A percentile compares a stretch with the other conserved stretches of the same genome.
phyloP scores from a whole-genome alignment of 2,329 filamentous ascomycete genomes.

The Pseudogymnoascus sp. region DNA sequence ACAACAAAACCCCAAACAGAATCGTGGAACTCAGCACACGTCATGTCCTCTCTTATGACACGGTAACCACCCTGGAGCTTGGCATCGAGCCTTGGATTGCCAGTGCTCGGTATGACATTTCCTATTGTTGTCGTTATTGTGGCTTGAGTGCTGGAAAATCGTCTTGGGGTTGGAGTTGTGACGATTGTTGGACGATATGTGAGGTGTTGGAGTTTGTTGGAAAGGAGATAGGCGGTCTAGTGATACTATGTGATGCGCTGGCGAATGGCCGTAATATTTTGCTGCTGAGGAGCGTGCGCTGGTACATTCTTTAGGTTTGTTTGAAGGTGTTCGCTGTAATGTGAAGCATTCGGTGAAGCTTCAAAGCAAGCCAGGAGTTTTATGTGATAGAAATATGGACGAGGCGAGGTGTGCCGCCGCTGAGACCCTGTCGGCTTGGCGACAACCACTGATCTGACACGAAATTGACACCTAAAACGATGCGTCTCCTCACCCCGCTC shows the following conservation, averaged over 20 bases:
- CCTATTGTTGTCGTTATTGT: neutral
- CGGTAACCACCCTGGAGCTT: neutral
- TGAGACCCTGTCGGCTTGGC: neutral
- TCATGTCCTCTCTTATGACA: constrained; percentile 1
- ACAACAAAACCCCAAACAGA: neutral
- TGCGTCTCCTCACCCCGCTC: too few relatives aligned
- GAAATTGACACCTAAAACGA: too few relatives aligned
- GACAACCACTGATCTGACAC: neutral
- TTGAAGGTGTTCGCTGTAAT: neutral
- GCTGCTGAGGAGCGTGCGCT: neutral
- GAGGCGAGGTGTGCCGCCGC: neutral
- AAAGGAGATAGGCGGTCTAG: neutral
- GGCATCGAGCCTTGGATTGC: neutral
- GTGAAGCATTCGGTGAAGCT: neutral
- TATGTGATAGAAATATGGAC: neutral
- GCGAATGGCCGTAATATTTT: neutral
- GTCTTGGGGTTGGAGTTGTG: neutral
- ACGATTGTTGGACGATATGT: neutral
- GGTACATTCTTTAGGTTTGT: neutral
- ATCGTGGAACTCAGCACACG: neutral
- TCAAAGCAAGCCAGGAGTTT: neutral
- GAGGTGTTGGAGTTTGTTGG: neutral
- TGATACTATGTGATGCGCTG: neutral
- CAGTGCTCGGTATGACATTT: neutral
- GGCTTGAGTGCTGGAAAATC: neutral